Evolutionary conservation across 768 basidiomycete genomes (phyloP).

Genomic region (Auricularia sp.): DNA sequence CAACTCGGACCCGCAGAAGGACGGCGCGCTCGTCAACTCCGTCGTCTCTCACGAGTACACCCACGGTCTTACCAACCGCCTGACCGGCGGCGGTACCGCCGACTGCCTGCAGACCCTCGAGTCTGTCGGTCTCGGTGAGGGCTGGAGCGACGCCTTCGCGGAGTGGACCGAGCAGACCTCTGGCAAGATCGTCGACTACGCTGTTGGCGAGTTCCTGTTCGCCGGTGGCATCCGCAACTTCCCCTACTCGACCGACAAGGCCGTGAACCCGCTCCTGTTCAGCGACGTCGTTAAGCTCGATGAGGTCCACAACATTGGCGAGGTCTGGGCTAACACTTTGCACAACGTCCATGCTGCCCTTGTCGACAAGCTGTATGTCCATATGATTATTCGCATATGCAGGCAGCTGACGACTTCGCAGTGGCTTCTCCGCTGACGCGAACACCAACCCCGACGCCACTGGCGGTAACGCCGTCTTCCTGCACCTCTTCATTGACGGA

Average conservation of each 20-base stretch:
- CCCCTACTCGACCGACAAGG: constrained; percentile 1
- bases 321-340: constrained; percentile 4
- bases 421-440: constrained; percentile 2
- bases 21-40: constrained; percentile 29
- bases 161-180: constrained; percentile 15
- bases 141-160: constrained; percentile 28
- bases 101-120: constrained; percentile 16
- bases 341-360: constrained; percentile 9
- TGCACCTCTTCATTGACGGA: constrained; percentile 5
- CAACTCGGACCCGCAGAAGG: constrained; percentile 28
- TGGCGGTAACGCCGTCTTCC: constrained; percentile 10
- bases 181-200: constrained; percentile 6
- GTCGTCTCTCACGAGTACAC: constrained; percentile 26
- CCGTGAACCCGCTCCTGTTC: constrained; percentile 20
- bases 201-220: constrained; percentile 9
- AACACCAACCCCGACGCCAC: constrained; percentile 2
- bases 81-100: constrained; percentile 22
- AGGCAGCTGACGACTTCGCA: background rate
- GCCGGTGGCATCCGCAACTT: constrained; percentile 24
- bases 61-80: constrained; percentile 34
- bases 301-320: constrained; percentile 10
- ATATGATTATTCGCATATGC: background rate
- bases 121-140: constrained; percentile 34
- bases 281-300: background rate
- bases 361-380: constrained; percentile 1